Evolutionary conservation across 1,284 basidiomycete species (phyloP).

Genomic region (Cerrena zonata): DNA sequence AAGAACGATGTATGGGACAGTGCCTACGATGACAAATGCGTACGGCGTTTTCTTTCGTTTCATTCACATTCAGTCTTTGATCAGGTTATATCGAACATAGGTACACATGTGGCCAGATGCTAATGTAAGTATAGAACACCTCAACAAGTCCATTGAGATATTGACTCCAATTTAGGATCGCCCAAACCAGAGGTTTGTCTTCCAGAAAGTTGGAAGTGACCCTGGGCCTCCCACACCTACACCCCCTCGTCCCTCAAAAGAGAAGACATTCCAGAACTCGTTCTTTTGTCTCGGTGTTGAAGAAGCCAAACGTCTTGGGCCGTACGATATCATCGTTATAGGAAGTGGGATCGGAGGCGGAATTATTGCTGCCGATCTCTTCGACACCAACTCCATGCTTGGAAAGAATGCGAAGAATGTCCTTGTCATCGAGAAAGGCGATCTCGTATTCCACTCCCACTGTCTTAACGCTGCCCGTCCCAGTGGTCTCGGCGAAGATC

Average conservation of each 20-base stretch:
- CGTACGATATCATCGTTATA: constrained; percentile 17
- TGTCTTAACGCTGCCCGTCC: constrained; percentile 18
- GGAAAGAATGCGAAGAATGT: constrained; percentile 12
- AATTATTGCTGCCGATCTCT: constrained; percentile 15
- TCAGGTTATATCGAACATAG: too few species aligned
- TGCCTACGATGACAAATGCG: too few species aligned
- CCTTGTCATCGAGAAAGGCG: constrained; percentile 16
- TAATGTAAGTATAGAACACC: too few species aligned
- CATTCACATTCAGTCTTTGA: too few species aligned
- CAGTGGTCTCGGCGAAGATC: constrained; percentile 4
- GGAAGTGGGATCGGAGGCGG: constrained; percentile 18
- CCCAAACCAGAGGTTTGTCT: neutral
- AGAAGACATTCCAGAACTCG: neutral
- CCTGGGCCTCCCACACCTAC: neutral
- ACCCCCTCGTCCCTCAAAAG: neutral
- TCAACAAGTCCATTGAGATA: too few species aligned
- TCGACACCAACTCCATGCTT: constrained; percentile 12
- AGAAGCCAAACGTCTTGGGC: neutral
- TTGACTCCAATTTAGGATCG: neutral
- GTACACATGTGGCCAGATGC: too few species aligned
- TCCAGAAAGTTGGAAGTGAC: neutral
- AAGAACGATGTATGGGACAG: neutral
- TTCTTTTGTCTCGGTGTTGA: neutral
- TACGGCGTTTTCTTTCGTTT: too few species aligned
- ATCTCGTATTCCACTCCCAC: constrained; percentile 17